phyloP scores from a whole-genome alignment of 2,329 filamentous ascomycete genomes.

The Aquanectria penicillioides region DNA sequence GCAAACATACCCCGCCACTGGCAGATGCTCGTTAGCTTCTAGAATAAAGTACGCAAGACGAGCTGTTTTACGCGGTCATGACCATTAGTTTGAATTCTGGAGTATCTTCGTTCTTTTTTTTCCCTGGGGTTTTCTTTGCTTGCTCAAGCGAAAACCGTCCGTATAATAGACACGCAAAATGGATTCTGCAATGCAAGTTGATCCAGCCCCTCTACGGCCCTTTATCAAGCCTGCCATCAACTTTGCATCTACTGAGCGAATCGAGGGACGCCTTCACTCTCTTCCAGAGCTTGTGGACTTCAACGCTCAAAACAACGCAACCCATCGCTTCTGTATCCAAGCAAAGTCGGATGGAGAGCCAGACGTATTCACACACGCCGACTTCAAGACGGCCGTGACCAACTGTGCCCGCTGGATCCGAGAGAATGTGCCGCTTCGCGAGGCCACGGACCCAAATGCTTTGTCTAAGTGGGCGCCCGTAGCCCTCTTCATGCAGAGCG shows the following conservation, averaged over 20 bases:
- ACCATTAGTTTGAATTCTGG: not conserved
- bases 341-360: conserved; percentile 25
- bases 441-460: conserved; percentile 5
- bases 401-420: conserved; percentile 32
- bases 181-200: conserved; percentile 4
- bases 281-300: conserved; percentile 41
- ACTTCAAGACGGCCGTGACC: conserved; percentile 33
- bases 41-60: conserved; percentile 15
- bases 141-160: not conserved
- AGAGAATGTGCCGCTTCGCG: conserved; percentile 17
- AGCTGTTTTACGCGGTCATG: too few species aligned
- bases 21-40: not conserved
- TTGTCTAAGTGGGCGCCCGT: conserved; percentile 31
- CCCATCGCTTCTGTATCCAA: conserved; percentile 41
- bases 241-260: conserved; percentile 28
- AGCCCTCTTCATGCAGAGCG: conserved; percentile 44
- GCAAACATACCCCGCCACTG: not conserved
- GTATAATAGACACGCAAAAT: conserved; percentile 3
- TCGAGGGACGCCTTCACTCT: conserved; percentile 25
- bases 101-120: not conserved
- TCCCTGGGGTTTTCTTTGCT: not conserved
- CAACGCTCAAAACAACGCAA: conserved; percentile 40
- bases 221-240: conserved; percentile 27
- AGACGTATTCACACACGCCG: conserved; percentile 29
- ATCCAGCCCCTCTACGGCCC: conserved; percentile 16